Evolutionary conservation across 495 filamentous ascomycete species (phyloP), one percentile per base, ranked within the genome.

Genomic region (Glarea lozoyensis): DNA sequence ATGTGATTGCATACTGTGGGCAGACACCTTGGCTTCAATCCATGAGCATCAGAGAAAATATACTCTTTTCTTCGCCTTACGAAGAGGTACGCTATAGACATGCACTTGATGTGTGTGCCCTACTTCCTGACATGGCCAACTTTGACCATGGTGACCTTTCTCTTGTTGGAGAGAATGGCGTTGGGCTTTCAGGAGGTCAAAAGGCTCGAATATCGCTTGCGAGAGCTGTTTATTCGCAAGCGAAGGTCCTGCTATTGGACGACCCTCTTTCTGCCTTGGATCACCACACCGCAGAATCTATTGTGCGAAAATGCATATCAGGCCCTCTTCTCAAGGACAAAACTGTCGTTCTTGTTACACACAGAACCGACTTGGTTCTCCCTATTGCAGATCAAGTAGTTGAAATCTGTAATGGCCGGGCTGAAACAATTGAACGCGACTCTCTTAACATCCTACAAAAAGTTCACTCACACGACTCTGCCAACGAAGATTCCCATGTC

Each of bases 1-100:
- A 82, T 38, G 81, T 80, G 65, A 64, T 90, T 1, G 86, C 81
- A 9, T 94, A 89, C 61, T 89, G 84, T 56, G 77, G 79, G 2
- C 86, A 94, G 52, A 83, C 78, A 3, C 83, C 87, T n/a, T 94
- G 87, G 87, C 67, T 94, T 5, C 84, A 92, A 56, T 90, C 82
- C 52, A 90, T 90, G 85, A 89, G 77, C 45, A 88, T 94, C 34
- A 79, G 53, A 42, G 49, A 56, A 4, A 56, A 56, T 34, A 52
- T 56, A 15, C 41, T 56, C 1, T 92, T 92, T 57, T 82, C 79
- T 29, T 72, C 78, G 10, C 73, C 73, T 0, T 85, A 83, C 42
- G 81, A 90, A 41, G 79, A 67, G 19, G 40, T 34, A 11, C 72
- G 76, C 64, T 85, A 82, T 46, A 60, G 69, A 15, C 46, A 68